These are phyloP conservation scores for Candida mattraensis DNA, from an alignment of 805 yeast genomes.

Conservation along the genomic window DNA sequence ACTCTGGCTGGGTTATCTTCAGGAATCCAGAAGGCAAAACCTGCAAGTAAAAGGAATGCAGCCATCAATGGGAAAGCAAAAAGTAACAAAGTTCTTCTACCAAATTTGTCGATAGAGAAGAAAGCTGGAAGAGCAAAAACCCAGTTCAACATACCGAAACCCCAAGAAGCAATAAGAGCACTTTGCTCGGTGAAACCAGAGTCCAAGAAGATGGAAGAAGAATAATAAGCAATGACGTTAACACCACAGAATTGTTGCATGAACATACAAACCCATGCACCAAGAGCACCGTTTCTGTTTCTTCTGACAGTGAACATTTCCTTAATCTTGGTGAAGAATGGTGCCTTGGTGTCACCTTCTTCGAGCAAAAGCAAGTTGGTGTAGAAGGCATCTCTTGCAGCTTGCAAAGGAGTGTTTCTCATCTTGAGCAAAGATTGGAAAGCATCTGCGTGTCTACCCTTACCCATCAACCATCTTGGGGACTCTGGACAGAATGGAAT, in stretches of 20 bases:
- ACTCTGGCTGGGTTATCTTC: slow-evolving; percentile 47
- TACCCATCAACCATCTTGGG: slow-evolving; percentile 43
- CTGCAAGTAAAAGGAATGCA: slow-evolving; percentile 56
- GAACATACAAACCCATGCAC: slow-evolving; percentile 34
- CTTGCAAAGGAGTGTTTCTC: slow-evolving; percentile 30
- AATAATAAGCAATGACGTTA: slow-evolving; percentile 56
- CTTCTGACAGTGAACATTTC: slow-evolving; percentile 72
- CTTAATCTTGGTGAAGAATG: slow-evolving; percentile 43
- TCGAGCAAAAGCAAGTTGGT: slow-evolving; percentile 54
- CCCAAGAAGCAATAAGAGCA: slow-evolving; percentile 79
- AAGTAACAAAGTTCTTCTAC: slow-evolving; percentile 53
- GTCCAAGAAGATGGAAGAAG: slow-evolving; percentile 69
- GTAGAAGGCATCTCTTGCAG: slow-evolving; percentile 40
- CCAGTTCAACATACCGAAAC: slow-evolving; percentile 57
- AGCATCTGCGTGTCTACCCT: slow-evolving; percentile 45
- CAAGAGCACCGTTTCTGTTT: slow-evolving; percentile 73
- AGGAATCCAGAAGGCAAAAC: slow-evolving; percentile 72
- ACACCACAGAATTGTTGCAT: slow-evolving; percentile 45
- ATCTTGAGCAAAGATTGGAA: slow-evolving; percentile 40
- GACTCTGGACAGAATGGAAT: slow-evolving; percentile 40
- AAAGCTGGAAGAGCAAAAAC: slow-evolving; percentile 37
- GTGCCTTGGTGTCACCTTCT: slow-evolving; percentile 41
- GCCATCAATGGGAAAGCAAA: slow-evolving; percentile 65
- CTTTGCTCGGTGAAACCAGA: slow-evolving; percentile 62
- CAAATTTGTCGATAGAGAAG: slow-evolving; percentile 36